Percentiles rank a stretch among this genome's conserved stretches.
Evolutionary conservation across 257 asterid species (phyloP).

Genomic region (Rubia yunnanensis): DNA sequence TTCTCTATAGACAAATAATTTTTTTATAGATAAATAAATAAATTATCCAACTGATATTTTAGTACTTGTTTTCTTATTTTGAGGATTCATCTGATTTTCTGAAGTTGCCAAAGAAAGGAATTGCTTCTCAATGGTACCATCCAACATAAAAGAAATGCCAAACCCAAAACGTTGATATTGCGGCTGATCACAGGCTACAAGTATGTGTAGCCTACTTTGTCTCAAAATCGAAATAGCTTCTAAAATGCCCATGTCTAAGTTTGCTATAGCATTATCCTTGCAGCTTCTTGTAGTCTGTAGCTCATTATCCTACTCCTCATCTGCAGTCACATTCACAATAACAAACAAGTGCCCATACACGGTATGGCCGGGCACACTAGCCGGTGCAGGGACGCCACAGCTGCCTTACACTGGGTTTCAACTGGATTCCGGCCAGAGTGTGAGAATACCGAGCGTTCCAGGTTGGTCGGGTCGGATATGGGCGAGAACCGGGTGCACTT

Average conservation of each 20-base stretch:
- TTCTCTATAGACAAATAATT: no score
- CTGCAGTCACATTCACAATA: slow-evolving; percentile 39
- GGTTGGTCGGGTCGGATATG: slow-evolving; percentile 87
- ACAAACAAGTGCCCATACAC: slow-evolving; percentile 58
- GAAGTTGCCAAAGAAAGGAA: slow-evolving; percentile 40
- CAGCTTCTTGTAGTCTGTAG: slow-evolving; percentile 10
- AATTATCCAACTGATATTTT: no score
- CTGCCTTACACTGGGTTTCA: slow-evolving; percentile 70
- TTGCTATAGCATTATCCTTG: slow-evolving; percentile 14
- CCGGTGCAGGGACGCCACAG: slow-evolving; percentile 63
- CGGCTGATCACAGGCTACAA: slow-evolving; percentile 39
- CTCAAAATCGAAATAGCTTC: not conserved
- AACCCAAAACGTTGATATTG: slow-evolving; percentile 46
- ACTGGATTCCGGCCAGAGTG: slow-evolving; percentile 48
- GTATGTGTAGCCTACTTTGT: slow-evolving; percentile 16
- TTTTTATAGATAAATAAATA: no score
- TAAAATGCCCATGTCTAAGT: not conserved
- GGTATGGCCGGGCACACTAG: slow-evolving; percentile 80
- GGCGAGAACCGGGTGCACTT: slow-evolving; percentile 82
- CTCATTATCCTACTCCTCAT: slow-evolving; percentile 22
- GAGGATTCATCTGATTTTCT: not conserved
- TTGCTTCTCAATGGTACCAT: slow-evolving; percentile 46
- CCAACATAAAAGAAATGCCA: slow-evolving; percentile 52
- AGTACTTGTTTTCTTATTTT: not conserved
- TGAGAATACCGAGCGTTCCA: slow-evolving; percentile 35